Evolutionary conservation across 306 rosid species (phyloP).

Genomic region (Casuarina equisetifolia): DNA sequence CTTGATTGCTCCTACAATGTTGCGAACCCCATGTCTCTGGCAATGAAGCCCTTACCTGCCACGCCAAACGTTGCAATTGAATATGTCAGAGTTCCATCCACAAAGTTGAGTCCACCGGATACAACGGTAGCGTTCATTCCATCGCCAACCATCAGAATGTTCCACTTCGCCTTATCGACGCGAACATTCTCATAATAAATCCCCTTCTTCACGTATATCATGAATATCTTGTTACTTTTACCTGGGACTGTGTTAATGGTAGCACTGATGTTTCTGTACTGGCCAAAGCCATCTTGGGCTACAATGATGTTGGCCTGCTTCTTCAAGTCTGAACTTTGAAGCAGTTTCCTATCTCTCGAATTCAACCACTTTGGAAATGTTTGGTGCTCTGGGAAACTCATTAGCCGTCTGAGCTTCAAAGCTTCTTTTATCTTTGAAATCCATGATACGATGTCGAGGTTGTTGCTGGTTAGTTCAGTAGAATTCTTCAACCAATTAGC

Average conservation of each 20-base stretch:
- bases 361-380: constrained; percentile 39
- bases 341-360: constrained; percentile 26
- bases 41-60: constrained; percentile 62
- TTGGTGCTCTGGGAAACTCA: constrained; percentile 14
- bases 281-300: constrained; percentile 56
- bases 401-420: constrained; percentile 35
- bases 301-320: constrained; percentile 48
- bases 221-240: constrained; percentile 52
- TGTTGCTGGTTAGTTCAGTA: constrained; percentile 66
- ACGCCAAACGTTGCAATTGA: constrained; percentile 77
- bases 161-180: constrained; percentile 64
- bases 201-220: constrained; percentile 73
- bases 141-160: constrained; percentile 73
- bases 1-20: constrained; percentile 70
- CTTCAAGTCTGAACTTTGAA: constrained; percentile 31
- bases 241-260: constrained; percentile 60
- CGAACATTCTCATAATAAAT: constrained; percentile 57
- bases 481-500: constrained; percentile 45
- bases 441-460: constrained; percentile 76
- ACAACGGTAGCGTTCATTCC: constrained; percentile 62
- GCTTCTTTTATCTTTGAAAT: constrained; percentile 20
- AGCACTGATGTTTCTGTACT: constrained; percentile 45
- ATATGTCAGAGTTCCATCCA: constrained; percentile 87
- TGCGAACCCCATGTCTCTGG: constrained; percentile 62
- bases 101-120: constrained; percentile 48